Conservation (phyloP, 2,329 filamentous ascomycete species). For the Fusarium marasasianum region DNA sequence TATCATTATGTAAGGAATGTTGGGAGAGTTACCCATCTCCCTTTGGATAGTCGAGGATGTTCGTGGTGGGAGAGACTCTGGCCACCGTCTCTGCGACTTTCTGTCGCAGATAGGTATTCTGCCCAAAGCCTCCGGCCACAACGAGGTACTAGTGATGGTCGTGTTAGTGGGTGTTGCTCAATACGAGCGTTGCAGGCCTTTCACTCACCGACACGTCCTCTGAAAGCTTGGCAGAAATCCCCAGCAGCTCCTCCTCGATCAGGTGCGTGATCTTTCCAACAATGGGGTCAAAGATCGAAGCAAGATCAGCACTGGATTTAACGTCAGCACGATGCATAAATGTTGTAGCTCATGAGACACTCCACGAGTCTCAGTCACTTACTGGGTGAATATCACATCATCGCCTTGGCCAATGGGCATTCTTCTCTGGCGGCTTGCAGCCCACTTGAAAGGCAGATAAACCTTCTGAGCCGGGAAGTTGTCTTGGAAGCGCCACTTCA, state of each 20-base stretch:
- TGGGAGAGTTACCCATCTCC: neutral
- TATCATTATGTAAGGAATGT: no score
- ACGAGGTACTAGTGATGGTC: neutral
- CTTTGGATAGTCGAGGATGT: rapidly evolving
- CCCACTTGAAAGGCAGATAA: neutral
- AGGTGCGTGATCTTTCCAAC: neutral
- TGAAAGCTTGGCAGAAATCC: neutral
- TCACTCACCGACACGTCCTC: neutral
- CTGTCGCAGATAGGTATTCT: neutral
- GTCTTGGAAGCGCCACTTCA: no score
- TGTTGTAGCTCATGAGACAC: neutral
- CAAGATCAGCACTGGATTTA: neutral
- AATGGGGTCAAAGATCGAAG: neutral
- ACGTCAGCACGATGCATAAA: neutral
- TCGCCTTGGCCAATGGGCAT: neutral
- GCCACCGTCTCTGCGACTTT: neutral
- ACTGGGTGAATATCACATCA: neutral
- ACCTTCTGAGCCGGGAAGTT: neutral
- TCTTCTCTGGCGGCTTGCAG: neutral
- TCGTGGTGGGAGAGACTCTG: neutral
- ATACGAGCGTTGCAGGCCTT: rapidly evolving
- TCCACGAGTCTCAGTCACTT: neutral
- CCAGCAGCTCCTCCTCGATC: neutral
- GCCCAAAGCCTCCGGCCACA: neutral
- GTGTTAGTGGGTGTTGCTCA: neutral